Evolutionary conservation across 2,329 filamentous ascomycete genomes (phyloP).

Genomic region (Aureobasidium uvarum): DNA sequence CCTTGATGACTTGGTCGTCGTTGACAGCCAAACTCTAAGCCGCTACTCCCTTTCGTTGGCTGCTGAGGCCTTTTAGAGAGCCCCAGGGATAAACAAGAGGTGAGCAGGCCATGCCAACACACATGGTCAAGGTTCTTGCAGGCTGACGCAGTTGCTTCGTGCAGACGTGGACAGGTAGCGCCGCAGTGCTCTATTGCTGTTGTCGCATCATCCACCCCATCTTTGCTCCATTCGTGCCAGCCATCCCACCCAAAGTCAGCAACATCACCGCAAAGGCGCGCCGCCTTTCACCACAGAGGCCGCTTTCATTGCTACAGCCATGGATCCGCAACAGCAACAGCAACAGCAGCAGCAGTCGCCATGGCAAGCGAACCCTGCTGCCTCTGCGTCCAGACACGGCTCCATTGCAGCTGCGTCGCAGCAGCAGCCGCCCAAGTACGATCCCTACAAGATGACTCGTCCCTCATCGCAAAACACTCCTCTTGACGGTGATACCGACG

Average conservation of each 20-base stretch:
- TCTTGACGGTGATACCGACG: conserved; percentile 40
- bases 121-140: background rate
- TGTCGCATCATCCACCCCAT: conserved; percentile 13
- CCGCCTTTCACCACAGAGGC: background rate
- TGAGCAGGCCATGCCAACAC: background rate
- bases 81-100: background rate
- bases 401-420: conserved; percentile 21
- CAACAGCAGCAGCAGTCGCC: conserved; percentile 10
- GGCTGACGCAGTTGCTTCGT: background rate
- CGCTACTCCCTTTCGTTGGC: background rate
- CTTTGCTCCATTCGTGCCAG: background rate
- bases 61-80: conserved; percentile 1
- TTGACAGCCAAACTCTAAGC: background rate
- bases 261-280: conserved; percentile 3
- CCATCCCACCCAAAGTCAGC: conserved; percentile 15
- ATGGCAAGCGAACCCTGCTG: conserved; percentile 5
- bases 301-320: conserved; percentile 2
- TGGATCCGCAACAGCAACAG: conserved; percentile 24
- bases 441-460: conserved; percentile 9
- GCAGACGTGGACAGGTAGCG: conserved; percentile 6
- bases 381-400: background rate
- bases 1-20: background rate
- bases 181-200: background rate
- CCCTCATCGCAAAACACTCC: conserved; percentile 1
- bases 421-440: conserved; percentile 16